These are phyloP conservation scores for Phytophthora pinifolia DNA, from an alignment of 352 stramenopile genomes.

Conservation along the genomic window DNA sequence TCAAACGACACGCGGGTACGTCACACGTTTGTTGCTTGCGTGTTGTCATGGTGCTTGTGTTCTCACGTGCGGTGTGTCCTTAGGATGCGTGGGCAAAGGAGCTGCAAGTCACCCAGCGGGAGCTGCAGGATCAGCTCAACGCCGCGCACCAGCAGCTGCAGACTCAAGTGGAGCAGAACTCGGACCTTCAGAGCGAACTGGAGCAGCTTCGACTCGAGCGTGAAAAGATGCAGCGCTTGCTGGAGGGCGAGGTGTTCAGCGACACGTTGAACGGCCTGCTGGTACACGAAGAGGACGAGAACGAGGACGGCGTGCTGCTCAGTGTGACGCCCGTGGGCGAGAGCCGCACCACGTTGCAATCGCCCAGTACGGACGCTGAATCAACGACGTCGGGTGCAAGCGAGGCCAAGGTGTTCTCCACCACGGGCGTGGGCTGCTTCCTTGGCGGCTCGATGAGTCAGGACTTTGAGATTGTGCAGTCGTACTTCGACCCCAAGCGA, in stretches of 20 bases:
- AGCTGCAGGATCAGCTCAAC: slow-evolving; percentile 69
- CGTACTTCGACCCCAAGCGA: slow-evolving; percentile 63
- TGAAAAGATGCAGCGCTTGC: slow-evolving; percentile 46
- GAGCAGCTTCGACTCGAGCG: slow-evolving; percentile 69
- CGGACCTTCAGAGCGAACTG: slow-evolving; percentile 66
- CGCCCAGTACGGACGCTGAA: slow-evolving; percentile 1
- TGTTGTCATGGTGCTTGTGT: background rate
- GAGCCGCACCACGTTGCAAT: slow-evolving; percentile 22
- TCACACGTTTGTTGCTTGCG: slow-evolving; percentile 42
- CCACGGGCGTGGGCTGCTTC: slow-evolving; percentile 41
- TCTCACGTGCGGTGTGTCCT: slow-evolving; percentile 12
- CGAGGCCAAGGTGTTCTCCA: slow-evolving; percentile 30
- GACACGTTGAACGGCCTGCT: slow-evolving; percentile 59
- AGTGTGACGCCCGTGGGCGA: slow-evolving; percentile 57
- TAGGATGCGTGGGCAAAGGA: slow-evolving; percentile 86
- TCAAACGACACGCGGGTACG: slow-evolving; percentile 80
- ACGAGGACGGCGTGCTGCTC: slow-evolving; percentile 74
- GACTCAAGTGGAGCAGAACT: slow-evolving; percentile 72
- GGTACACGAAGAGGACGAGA: slow-evolving; percentile 75
- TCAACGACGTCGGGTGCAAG: background rate
- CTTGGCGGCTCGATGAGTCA: slow-evolving; percentile 60
- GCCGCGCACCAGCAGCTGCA: slow-evolving; percentile 68
- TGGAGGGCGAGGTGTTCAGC: slow-evolving; percentile 80
- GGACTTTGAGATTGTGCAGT: slow-evolving; percentile 76
- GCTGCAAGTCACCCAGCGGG: slow-evolving; percentile 75